A percentile compares a stretch with the other conserved stretches of the same genome.
These are phyloP conservation scores for Nicotiana tabacum DNA, from an alignment of 257 asterid genomes.

Conservation along the genomic window DNA sequence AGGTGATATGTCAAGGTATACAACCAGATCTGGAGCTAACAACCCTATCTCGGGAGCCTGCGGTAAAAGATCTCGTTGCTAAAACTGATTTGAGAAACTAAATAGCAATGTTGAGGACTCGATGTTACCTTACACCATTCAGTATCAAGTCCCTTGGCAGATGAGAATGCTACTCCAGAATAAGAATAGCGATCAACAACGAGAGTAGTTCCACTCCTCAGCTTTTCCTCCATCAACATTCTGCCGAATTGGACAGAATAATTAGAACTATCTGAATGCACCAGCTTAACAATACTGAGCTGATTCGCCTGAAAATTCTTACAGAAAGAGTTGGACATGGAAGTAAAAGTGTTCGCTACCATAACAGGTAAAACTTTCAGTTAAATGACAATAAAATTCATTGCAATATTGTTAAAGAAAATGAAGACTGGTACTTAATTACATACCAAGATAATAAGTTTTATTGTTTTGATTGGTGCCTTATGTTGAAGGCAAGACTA, in stretches of 20 bases:
- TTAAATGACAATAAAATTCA: not conserved
- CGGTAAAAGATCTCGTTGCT: slow-evolving; percentile 6
- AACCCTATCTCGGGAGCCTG: slow-evolving; percentile 90
- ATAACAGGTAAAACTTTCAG: not conserved
- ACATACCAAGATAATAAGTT: no score
- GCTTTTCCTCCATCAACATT: slow-evolving; percentile 65
- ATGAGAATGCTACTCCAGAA: slow-evolving; percentile 92
- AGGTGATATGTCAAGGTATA: slow-evolving; percentile 86
- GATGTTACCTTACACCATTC: slow-evolving; percentile 78
- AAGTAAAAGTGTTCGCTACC: not conserved
- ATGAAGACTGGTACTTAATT: not conserved
- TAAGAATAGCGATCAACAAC: slow-evolving; percentile 81
- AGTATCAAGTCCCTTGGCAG: slow-evolving; percentile 82
- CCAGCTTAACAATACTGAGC: not conserved
- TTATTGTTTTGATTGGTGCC: no score
- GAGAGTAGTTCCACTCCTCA: slow-evolving; percentile 74
- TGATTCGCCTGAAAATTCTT: not conserved
- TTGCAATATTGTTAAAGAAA: not conserved
- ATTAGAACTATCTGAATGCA: not conserved
- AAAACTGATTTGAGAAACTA: not conserved
- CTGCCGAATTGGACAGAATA: not conserved
- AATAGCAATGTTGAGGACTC: not conserved
- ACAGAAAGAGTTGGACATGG: not conserved
- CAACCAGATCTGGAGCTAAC: slow-evolving; percentile 88
- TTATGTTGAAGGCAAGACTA: no score